Evolutionary conservation across 1,139 yeast genomes (phyloP), one percentile per base, ranked within the genome.

Genomic region (Geotrichum klebahnii): DNA sequence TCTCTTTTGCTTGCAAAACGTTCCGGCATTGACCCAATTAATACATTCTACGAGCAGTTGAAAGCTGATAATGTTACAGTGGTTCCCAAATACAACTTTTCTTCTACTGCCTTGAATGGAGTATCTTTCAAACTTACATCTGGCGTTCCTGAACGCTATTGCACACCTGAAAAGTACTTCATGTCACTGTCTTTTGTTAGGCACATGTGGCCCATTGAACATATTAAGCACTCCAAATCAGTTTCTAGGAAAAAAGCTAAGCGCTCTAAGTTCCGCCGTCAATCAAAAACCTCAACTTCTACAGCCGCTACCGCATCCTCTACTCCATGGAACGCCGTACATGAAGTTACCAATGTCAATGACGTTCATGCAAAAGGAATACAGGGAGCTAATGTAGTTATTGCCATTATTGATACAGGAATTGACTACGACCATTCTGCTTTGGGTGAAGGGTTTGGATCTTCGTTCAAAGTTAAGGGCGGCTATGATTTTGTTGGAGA

Each of bases 361-460:
- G 14, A 53, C 14, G 46, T 58, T 9, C 60, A 58, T 12, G 48
- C 44, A 1, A 50, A 48, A 22, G 56, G 56, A 3, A 48, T 53
- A 24, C 45, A 40, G 12, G 61, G 61, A 22, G 46, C 52, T 10
- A 54, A 52, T 38, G 46, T 52, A 3, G 48, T 48, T 9, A 48
- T 58, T 35, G 61, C 53, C 17, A 41, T 58, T 26, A 42, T 58
- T 20, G 61, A 58, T 39, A 38, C 59, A 20, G 61, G 61, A 34
- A 54, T 58, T n/a, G 55, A 57, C 36, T 51, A 51, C 38, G 31
- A 9, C n/a, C 52, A 52, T 40, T 49, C 40, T 6, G 56, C 53
- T 12, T 33, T 55, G 9, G 57, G 57, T 16, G 59, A 57, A 16
- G 57, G 56, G 14, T 41, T 51, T 36, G 59, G 59, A 16, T 36